Evolutionary conservation across 108 stramenopile species (phyloP), one percentile per base, ranked within the genome.

Genomic region (Skeletonema tropicum): DNA sequence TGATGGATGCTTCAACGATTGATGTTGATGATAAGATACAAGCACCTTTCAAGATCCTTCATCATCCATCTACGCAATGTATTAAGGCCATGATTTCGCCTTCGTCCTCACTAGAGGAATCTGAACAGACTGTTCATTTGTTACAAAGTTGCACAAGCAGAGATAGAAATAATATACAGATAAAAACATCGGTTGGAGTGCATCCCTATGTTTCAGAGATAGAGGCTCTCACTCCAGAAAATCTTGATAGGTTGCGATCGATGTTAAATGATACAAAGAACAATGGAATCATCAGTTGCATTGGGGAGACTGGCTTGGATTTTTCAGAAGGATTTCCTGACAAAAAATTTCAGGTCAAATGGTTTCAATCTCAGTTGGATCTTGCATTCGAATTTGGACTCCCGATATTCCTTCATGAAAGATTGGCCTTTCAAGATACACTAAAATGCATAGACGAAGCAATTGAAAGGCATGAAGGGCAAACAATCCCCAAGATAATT

Each of bases 291-390:
- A 83, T 86, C 36, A 74, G 77, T 30, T 91, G 90, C 17, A 83
- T 94, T 39, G 93, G 93, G 5, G 93, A 94, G 74, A 89, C 87
- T 14, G 93, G 93, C 5, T 33, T 94, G 21, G 93, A 94, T 72
- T 83, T 85, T 36, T 86, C 85, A n/a, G 83, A 84, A 17, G 90
- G 90, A 45, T 94, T 94, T 84, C 90, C 93, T 52, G 76, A 83
- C 5, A 46, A 85, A 17, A 66, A 82, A 6, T 70, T 82, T 60
- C 92, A 93, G 60, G 17, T 88, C 0, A 82, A 83, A 11, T 87
- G 86, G 86, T 93, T 93, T 77, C 26, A 67, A 63, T 59, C 76
- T 25, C 92, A 90, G 57, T 73, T 93, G 25, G 74, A 89, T 59
- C 41, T 90, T 75, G 89, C 92, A 21, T 58, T 77, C 21, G 81